Percentiles rank a stretch among this genome's conserved stretches.
Evolutionary conservation across 768 basidiomycete species (phyloP).

Genomic region (Artomyces pyxidatus): DNA sequence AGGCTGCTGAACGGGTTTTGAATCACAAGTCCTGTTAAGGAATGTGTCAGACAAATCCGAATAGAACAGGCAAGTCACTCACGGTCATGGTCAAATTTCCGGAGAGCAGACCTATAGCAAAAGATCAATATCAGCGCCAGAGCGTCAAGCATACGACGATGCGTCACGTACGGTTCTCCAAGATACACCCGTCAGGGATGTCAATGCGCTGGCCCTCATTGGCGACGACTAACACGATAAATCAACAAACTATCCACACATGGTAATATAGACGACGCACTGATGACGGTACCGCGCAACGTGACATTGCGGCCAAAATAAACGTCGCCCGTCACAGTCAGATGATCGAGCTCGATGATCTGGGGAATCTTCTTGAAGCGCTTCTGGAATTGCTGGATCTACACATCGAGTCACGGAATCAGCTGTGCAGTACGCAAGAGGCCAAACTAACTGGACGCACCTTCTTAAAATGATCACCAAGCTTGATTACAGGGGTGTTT

Average conservation of each 20-base stretch:
- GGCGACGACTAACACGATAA: constrained; percentile 40
- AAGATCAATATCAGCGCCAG: constrained; percentile 11
- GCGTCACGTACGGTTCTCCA: constrained; percentile 50
- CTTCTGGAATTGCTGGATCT: constrained; percentile 87
- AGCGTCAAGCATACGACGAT: not conserved
- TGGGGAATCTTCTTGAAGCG: constrained; percentile 92
- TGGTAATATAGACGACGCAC: constrained; percentile 32
- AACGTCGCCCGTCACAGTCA: constrained; percentile 90
- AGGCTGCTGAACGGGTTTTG: too few species aligned
- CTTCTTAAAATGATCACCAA: constrained; percentile 97
- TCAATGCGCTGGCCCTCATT: constrained; percentile 71
- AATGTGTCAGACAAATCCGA: too few species aligned
- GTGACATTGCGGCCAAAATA: constrained; percentile 84
- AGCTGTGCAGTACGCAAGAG: not conserved
- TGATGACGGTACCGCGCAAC: constrained; percentile 84
- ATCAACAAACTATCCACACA: not conserved
- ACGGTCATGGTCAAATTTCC: constrained; percentile 81
- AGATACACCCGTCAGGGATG: constrained; percentile 65
- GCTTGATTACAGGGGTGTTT: constrained; percentile 91
- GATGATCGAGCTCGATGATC: constrained; percentile 86
- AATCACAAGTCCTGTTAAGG: too few species aligned
- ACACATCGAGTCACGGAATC: not conserved
- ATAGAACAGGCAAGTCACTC: constrained; percentile 12
- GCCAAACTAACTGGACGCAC: constrained; percentile 28
- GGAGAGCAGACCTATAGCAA: constrained; percentile 53